These are phyloP conservation scores for Blastocystis sp. DNA, from an alignment of 352 stramenopile genomes.

Conservation along the genomic window DNA sequence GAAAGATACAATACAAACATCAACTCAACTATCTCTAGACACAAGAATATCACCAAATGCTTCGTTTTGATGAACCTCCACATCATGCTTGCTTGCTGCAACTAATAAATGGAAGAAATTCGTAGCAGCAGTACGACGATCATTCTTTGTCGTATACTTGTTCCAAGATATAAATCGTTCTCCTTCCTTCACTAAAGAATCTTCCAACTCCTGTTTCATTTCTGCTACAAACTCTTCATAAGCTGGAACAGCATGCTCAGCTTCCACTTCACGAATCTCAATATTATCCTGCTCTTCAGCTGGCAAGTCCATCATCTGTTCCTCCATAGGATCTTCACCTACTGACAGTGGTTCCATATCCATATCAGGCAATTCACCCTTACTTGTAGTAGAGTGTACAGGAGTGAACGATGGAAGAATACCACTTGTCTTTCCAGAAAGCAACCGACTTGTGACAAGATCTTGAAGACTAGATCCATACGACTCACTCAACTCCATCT, in stretches of 20 bases:
- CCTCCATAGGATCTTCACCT: neutral
- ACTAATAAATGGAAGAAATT: constrained; percentile 15
- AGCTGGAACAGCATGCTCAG: neutral
- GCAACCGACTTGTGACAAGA: neutral
- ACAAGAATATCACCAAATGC: neutral
- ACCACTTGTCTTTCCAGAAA: neutral
- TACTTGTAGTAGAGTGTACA: too few relatives aligned
- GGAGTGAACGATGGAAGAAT: too few relatives aligned
- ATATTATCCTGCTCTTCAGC: neutral
- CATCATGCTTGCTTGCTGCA: neutral
- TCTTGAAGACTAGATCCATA: neutral
- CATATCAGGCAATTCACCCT: neutral
- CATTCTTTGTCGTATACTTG: neutral
- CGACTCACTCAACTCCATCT: neutral
- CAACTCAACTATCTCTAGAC: neutral
- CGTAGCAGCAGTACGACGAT: neutral
- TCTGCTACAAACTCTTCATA: neutral
- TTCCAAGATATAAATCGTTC: neutral
- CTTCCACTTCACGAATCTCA: neutral
- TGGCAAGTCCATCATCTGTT: neutral
- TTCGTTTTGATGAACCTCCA: neutral
- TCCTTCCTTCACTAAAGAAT: neutral
- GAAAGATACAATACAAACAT: neutral
- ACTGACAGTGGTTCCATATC: neutral
- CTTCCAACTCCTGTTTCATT: neutral